Evolutionary conservation across 495 filamentous ascomycete species (phyloP), one percentile per base, ranked within the genome.

Genomic region (Neurospora sp.): DNA sequence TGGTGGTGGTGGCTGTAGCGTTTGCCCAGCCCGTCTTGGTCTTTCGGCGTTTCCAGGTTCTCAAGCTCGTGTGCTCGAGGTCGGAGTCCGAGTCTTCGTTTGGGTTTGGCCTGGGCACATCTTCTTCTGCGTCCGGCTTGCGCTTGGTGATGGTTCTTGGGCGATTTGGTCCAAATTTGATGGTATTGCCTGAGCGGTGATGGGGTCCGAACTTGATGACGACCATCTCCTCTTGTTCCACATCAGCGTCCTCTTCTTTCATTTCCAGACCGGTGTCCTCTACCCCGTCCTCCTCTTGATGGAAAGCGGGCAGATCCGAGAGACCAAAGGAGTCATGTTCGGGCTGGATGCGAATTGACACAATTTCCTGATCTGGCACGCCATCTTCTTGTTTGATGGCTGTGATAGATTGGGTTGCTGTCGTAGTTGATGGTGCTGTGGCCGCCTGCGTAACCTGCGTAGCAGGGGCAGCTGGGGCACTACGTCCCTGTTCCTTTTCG

Each of bases 401-500:
- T 0, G 22, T 31, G 47, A 2, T 27, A 2, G 47, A 16, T 4
- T 22, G 47, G 47, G 22, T 22, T 22, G 22, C 4, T 31, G 47
- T 59, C 1, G 47, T 2, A 2, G 71, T 20, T 65, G 47, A 71
- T 42, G 14, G 72, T 53, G 39, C 68, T 31, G 69, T 53, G 9
- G 68, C 39, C 47, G 72, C 69, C 35, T 75, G 37, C 68, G 41
- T 20, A 39, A 71, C 69, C 35, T 75, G 37, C 68, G 41, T 20
- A 39, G 78, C 22, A 38, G 79, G 75, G 1, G 80, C 77, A 38
- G 78, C 41, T 61, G 74, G 76, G 1, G 73, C 75, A 6, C 80
- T 71, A n/a, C 14, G 73, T 12, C 74, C 37, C 69, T 74, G 72
- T 18, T 79, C 80, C 41, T 80, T 79, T n/a, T 68, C 77, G 42